Conservation (phyloP, 2,329 filamentous ascomycete species). For the Thielaviopsis musarum region DNA sequence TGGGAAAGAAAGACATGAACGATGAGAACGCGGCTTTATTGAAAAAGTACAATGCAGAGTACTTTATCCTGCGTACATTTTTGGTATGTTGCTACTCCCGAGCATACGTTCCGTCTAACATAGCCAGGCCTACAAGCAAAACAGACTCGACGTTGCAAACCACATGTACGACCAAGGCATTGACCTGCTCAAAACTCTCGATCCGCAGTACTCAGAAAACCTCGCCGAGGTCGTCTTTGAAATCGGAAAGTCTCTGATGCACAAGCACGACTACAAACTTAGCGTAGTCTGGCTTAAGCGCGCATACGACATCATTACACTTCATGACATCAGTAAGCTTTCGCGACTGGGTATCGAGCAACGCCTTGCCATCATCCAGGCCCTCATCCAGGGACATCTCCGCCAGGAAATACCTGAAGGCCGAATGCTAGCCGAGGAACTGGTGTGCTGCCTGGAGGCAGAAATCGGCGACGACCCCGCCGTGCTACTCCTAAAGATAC, state of each 20-base stretch:
- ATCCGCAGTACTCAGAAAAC: constrained; percentile 37
- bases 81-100: constrained; percentile 32
- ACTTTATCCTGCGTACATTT: constrained; percentile 46
- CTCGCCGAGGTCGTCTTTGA: constrained; percentile 53
- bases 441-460: constrained; percentile 44
- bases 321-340: constrained; percentile 35
- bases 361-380: constrained; percentile 48
- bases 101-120: neutral
- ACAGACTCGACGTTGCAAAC: constrained; percentile 58
- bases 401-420: constrained; percentile 27
- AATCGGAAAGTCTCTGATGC: constrained; percentile 46
- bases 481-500: constrained; percentile 50
- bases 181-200: constrained; percentile 22
- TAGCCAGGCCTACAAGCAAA: constrained; percentile 54
- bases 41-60: constrained; percentile 31
- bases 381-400: constrained; percentile 38
- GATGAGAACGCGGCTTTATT: constrained; percentile 1
- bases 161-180: constrained; percentile 52
- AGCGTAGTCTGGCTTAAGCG: constrained; percentile 48
- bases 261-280: constrained; percentile 30
- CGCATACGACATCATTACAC: constrained; percentile 41
- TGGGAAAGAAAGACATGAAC: neutral
- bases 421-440: constrained; percentile 33
- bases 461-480: constrained; percentile 47
- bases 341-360: constrained; percentile 47